Evolutionary conservation across 1,139 yeast species (phyloP).

Genomic region (Meyerozyma sp.): DNA sequence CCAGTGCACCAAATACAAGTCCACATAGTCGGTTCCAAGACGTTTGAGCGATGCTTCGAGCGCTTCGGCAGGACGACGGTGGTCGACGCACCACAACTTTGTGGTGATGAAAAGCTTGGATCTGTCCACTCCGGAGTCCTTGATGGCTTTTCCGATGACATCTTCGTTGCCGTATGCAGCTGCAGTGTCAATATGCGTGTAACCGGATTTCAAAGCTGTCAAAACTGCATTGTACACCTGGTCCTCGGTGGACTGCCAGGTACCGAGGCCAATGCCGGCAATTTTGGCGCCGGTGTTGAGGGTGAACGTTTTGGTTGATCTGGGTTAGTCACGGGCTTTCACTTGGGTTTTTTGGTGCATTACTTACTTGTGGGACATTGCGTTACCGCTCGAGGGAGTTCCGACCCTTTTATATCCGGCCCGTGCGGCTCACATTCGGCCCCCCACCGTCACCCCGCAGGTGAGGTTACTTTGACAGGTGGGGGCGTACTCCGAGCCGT

Average conservation of each 20-base stretch:
- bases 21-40: constrained; percentile 75
- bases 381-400: neutral
- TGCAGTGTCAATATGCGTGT: constrained; percentile 17
- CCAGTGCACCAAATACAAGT: constrained; percentile 84
- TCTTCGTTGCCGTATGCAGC: constrained; percentile 13
- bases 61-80: constrained; percentile 53
- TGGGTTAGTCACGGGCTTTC: neutral
- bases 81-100: constrained; percentile 70
- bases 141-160: constrained; percentile 15
- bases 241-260: constrained; percentile 15
- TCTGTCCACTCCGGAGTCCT: constrained; percentile 63
- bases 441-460: neutral
- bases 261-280: constrained; percentile 18
- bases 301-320: constrained; percentile 3
- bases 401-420: neutral
- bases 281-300: constrained; percentile 11
- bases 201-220: constrained; percentile 13
- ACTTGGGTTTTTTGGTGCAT: neutral
- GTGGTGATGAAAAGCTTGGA: constrained; percentile 73
- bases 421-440: neutral
- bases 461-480: too few species aligned
- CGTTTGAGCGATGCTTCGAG: constrained; percentile 58
- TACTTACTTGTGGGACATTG: neutral
- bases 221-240: constrained; percentile 13
- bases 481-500: too few species aligned